A percentile compares a stretch with the other conserved stretches of the same genome.
Conservation (phyloP, 75 land plant genomes). For the Pseudotsuga menziesii region DNA sequence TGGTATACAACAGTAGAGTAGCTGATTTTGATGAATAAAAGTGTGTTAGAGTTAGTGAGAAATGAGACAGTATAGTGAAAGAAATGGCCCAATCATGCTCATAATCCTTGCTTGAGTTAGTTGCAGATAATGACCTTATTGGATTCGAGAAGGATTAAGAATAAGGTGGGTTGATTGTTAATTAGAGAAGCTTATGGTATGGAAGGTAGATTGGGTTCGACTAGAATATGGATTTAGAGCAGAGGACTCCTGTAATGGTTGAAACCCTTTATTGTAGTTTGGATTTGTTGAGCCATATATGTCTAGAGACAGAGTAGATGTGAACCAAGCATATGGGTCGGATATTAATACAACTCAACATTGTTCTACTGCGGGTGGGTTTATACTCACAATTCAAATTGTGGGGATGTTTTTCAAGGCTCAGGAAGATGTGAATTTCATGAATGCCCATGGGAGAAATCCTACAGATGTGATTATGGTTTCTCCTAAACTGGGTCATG, state of each 20-base stretch:
- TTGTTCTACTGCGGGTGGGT: slow-evolving; percentile 42
- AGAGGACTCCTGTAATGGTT: too few species aligned
- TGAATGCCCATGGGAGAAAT: slow-evolving; percentile 47
- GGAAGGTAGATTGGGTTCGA: neutral
- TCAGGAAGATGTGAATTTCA: slow-evolving; percentile 33
- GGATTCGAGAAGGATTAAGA: neutral
- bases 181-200: slow-evolving; percentile 9
- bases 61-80: neutral
- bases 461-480: too few species aligned
- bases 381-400: slow-evolving; percentile 19
- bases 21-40: neutral
- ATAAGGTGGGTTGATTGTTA: too few species aligned
- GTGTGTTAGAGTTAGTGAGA: neutral
- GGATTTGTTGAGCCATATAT: slow-evolving; percentile 4
- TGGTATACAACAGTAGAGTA: neutral
- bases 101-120: neutral
- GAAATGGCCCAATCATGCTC: too few species aligned
- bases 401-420: slow-evolving; percentile 47
- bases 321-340: slow-evolving; percentile 33
- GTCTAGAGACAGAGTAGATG: slow-evolving; percentile 18
- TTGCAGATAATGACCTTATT: too few species aligned
- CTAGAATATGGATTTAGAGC: neutral
- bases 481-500: too few species aligned
- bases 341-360: slow-evolving; percentile 64
- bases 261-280: neutral